Evolutionary conservation across 148 eudicot species (phyloP), one percentile per base, ranked within the genome.

Genomic region (Vaccinium darrowii): DNA sequence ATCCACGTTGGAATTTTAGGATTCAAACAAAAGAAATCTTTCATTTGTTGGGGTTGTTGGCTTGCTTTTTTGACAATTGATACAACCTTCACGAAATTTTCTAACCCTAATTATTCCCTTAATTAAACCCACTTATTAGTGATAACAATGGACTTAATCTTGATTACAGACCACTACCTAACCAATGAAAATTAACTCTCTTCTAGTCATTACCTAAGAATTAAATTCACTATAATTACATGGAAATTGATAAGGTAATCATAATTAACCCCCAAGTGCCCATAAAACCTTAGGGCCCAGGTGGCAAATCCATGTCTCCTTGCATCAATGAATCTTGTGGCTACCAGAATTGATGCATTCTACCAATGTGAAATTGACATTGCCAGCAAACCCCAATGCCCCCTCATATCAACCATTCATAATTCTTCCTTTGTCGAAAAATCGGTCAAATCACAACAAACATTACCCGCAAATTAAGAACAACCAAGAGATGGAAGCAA

Each of bases 331-430:
- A 83, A 73, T 43, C 65, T 82, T 78, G 74, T 53, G 14, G 56
- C 78, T 18, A 73, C 83, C 82, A 23, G 80, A 79, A 54, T 54
- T 79, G 65, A 33, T 54, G 81, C 78, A 87, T 36, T 13, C 81
- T 78, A 81, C 82, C 82, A 74, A 78, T 27, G 30, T 84, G 52
- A 71, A 58, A 84, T 82, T 67, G 54, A 83, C 82, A 77, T 78
- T 86, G 84, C 89, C 91, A 89, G 88, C 90, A 88, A 88, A 79
- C 84, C 81, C 83, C 75, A 82, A 74, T n/a, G 56, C 78, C 50
- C 85, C 51, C 84, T 76, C 79, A 16, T 36, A 1, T 82, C 54
- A 86, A 86, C 84, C 80, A 84, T 84, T 30, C 19, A 83, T 25
- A 81, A 36, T 36, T 54, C 84, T 43, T 14, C n/a, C 53, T 73